Percentiles rank a stretch among this genome's conserved stretches.
Evolutionary conservation across 2,329 filamentous ascomycete genomes (phyloP).

Genomic region (Stachybotrys chartarum): DNA sequence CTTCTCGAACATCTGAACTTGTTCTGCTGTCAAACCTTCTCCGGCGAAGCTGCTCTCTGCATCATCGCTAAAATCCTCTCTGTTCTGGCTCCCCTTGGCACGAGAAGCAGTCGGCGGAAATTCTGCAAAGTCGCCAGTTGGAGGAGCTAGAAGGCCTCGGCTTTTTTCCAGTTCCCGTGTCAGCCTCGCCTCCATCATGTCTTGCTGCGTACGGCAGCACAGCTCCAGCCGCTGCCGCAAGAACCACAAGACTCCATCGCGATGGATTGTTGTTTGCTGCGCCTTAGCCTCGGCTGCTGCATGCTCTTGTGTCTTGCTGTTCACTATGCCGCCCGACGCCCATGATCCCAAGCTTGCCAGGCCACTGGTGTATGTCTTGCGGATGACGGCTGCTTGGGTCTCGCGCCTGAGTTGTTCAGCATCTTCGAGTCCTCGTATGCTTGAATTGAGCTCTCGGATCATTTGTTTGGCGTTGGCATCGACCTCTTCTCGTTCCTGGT

Average conservation of each 20-base stretch:
- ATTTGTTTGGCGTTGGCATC: constrained; percentile 82
- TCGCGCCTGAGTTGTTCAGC: constrained; percentile 77
- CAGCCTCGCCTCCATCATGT: constrained; percentile 88
- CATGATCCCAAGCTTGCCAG: constrained; percentile 58
- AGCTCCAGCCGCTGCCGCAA: constrained; percentile 68
- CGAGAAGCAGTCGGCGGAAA: constrained; percentile 17
- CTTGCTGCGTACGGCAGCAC: constrained; percentile 70
- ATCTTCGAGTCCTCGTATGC: constrained; percentile 71
- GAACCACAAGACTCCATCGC: constrained; percentile 80
- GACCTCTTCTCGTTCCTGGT: constrained; percentile 76
- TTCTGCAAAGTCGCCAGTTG: constrained; percentile 23
- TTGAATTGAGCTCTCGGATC: constrained; percentile 75
- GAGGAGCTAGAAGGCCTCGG: constrained; percentile 60
- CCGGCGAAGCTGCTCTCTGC: constrained; percentile 8
- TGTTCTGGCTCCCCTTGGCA: not conserved
- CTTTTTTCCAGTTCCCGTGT: constrained; percentile 83
- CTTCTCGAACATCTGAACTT: constrained; percentile 86
- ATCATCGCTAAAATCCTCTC: not conserved
- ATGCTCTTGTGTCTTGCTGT: constrained; percentile 56
- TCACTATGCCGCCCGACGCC: constrained; percentile 52
- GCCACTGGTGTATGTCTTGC: constrained; percentile 60
- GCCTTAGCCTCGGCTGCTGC: constrained; percentile 62
- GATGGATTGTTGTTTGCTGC: constrained; percentile 59
- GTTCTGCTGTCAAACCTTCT: constrained; percentile 67
- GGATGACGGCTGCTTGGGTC: constrained; percentile 62